Percentiles rank a stretch among this genome's conserved stretches.
These are phyloP conservation scores for Echeveria elegans DNA, from an alignment of 164 flowering plant genomes.

Conservation along the genomic window DNA sequence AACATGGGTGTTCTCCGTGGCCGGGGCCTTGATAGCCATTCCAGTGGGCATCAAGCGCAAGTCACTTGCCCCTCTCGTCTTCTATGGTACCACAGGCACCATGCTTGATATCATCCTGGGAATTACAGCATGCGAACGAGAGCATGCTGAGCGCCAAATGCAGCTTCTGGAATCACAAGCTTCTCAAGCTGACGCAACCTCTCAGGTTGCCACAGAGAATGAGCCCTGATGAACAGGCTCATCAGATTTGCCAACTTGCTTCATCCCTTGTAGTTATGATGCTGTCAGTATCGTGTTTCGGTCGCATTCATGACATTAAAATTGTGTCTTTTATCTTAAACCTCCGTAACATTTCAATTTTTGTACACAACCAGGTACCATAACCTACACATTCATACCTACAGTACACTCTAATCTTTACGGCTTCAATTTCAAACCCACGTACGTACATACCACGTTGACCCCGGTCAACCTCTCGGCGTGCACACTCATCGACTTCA, in stretches of 20 bases:
- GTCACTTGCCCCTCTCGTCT: constrained; percentile 87
- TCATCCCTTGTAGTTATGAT: background rate
- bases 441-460: no score
- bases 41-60: constrained; percentile 88
- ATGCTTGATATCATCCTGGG: constrained; percentile 98
- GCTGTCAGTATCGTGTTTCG: background rate
- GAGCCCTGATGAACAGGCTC: background rate
- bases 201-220: background rate
- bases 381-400: no score
- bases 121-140: constrained; percentile 79
- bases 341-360: no score
- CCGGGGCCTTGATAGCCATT: constrained; percentile 88
- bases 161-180: constrained; percentile 51
- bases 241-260: background rate
- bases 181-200: constrained; percentile 12
- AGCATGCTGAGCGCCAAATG: constrained; percentile 92
- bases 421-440: no score
- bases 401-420: no score
- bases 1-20: constrained; percentile 96
- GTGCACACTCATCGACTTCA: no score
- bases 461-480: no score
- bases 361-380: no score
- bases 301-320: no score
- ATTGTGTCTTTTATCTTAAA: no score
- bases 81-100: constrained; percentile 98